phyloP scores from a whole-genome alignment of 768 basidiomycete genomes.

The Mycena pura region DNA sequence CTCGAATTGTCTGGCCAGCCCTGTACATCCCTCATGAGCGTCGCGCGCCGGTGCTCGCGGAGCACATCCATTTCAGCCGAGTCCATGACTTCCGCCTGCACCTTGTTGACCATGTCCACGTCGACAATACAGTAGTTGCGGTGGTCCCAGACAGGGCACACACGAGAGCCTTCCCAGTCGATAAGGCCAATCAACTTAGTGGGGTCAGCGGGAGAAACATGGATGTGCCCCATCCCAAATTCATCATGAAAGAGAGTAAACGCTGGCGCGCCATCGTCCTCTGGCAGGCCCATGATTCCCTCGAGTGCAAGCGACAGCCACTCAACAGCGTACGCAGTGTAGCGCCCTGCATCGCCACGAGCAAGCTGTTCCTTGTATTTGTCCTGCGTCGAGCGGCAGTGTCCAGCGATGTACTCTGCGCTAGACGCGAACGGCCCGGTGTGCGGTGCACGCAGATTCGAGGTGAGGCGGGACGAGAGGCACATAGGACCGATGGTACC shows the following conservation, averaged over 20 bases:
- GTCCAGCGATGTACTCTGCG: neutral
- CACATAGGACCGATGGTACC: neutral
- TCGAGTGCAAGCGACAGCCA: neutral
- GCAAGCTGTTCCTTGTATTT: too few relatives aligned
- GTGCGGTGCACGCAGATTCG: neutral
- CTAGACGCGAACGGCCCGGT: neutral
- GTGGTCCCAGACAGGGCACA: neutral
- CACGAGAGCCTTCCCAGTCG: conserved; percentile 12
- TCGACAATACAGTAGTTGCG: too few relatives aligned
- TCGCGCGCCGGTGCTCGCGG: too few relatives aligned
- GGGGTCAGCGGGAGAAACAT: neutral
- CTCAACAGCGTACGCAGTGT: neutral
- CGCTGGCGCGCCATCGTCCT: neutral
- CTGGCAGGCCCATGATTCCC: neutral
- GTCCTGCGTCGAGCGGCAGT: neutral
- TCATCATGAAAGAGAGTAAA: conserved; percentile 8
- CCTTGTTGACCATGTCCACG: too few relatives aligned
- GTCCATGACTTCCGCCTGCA: too few relatives aligned
- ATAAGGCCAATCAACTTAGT: neutral
- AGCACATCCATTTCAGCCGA: too few relatives aligned
- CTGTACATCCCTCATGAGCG: too few relatives aligned
- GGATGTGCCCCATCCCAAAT: neutral
- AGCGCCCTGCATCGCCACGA: too few relatives aligned
- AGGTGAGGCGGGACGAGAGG: neutral
- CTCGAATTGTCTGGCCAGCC: too few relatives aligned